phyloP scores from a whole-genome alignment of 2,329 filamentous ascomycete genomes.

The Thelonectria blattea region DNA sequence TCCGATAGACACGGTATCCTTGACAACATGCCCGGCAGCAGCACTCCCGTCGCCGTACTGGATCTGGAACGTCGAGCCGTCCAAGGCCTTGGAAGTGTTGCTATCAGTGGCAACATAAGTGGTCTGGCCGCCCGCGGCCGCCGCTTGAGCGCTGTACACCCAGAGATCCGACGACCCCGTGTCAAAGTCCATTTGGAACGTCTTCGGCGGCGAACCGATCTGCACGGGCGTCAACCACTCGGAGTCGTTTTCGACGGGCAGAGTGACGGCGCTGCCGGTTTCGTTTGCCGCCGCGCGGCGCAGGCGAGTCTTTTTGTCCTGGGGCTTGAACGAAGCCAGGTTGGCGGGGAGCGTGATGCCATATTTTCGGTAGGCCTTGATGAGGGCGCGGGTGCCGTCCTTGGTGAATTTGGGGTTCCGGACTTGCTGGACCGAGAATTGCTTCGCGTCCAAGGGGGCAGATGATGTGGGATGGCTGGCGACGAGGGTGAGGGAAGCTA shows the following conservation, averaged over 20 bases:
- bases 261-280: conserved; percentile 40
- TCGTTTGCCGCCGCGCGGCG: conserved; percentile 20
- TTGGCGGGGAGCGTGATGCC: conserved; percentile 40
- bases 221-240: conserved; percentile 49
- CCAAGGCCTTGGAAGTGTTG: conserved; percentile 45
- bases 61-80: conserved; percentile 49
- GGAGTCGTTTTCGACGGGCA: conserved; percentile 40
- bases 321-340: not conserved
- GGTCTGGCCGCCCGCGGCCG: conserved; percentile 47
- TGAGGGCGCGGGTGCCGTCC: conserved; percentile 43
- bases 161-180: conserved; percentile 55
- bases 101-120: conserved; percentile 49
- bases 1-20: conserved; percentile 50
- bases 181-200: conserved; percentile 52
- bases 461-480: not conserved
- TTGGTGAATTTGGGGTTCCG: conserved; percentile 44
- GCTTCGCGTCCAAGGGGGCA: conserved; percentile 22
- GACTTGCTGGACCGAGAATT: conserved; percentile 44
- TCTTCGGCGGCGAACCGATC: conserved; percentile 52
- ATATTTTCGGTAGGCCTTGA: conserved; percentile 47
- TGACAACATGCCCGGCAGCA: conserved; percentile 51
- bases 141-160: conserved; percentile 55
- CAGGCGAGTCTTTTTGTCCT: conserved; percentile 31
- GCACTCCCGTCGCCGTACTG: conserved; percentile 52
- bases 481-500: conserved; percentile 7